Percentiles rank a stretch among this genome's conserved stretches.
phyloP scores from a whole-genome alignment of 352 stramenopile species.

The Phytopythium kandeliae region DNA sequence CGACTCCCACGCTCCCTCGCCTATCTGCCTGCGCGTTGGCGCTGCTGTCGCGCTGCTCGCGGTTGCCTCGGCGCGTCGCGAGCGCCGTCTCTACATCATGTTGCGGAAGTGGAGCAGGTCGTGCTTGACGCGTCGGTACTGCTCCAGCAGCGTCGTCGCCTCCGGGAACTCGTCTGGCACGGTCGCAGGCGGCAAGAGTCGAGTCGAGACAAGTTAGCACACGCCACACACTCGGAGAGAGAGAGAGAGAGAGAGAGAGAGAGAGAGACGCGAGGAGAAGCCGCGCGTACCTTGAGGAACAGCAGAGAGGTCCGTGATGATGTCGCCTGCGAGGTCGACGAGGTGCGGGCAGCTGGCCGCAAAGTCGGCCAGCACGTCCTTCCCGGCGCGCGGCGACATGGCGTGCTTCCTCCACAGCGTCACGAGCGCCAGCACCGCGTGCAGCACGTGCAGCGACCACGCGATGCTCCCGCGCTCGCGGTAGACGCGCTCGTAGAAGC shows the following conservation, averaged over 20 bases:
- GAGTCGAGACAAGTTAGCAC: too few species aligned
- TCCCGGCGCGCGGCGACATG: conserved; percentile 59
- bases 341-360: conserved; percentile 72
- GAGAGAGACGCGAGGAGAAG: neutral
- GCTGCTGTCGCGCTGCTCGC: neutral
- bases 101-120: conserved; percentile 71
- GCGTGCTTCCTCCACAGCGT: conserved; percentile 79
- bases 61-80: neutral
- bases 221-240: too few species aligned
- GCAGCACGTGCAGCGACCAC: conserved; percentile 79
- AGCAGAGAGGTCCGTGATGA: conserved; percentile 76
- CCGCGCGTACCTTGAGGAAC: conserved; percentile 58
- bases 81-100: conserved; percentile 40
- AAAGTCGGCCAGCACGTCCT: conserved; percentile 69
- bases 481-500: conserved; percentile 80
- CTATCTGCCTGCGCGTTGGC: conserved; percentile 6
- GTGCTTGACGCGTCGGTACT: conserved; percentile 68
- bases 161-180: conserved; percentile 53
- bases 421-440: conserved; percentile 69
- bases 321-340: conserved; percentile 70
- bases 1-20: too few species aligned
- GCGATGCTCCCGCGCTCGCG: conserved; percentile 33
- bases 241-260: neutral
- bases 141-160: conserved; percentile 49
- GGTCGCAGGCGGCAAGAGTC: too few species aligned